Conservation (phyloP, 257 asterid species). For the Cruciata laevipes region DNA sequence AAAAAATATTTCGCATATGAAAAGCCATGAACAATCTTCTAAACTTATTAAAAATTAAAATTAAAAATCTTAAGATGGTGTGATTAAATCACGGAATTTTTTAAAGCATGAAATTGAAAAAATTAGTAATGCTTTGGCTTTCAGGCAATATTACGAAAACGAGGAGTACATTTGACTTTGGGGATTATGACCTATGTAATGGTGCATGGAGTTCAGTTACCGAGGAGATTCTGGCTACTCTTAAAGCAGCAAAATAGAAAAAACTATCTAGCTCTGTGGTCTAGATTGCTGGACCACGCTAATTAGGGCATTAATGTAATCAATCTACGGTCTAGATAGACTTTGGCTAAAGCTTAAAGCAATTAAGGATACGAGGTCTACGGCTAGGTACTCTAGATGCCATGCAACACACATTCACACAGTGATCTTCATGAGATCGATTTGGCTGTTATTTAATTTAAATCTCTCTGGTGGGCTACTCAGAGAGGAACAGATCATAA, state of each 20-base stretch:
- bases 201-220: background rate
- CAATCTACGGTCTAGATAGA: background rate
- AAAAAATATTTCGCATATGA: too few relatives aligned
- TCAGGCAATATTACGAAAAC: too few relatives aligned
- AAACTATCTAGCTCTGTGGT: background rate
- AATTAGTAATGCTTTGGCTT: too few relatives aligned
- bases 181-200: background rate
- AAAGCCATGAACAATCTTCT: too few relatives aligned
- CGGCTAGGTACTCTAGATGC: background rate
- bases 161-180: background rate
- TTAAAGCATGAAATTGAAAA: too few relatives aligned
- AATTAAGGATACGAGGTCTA: background rate
- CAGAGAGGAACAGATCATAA: slow-evolving; percentile 2
- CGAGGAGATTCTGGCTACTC: slow-evolving; percentile 5
- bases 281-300: slow-evolving; percentile 9
- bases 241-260: background rate
- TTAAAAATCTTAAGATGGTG: too few relatives aligned
- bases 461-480: slow-evolving; percentile 12
- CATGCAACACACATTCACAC: slow-evolving; percentile 6
- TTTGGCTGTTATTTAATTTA: slow-evolving; percentile 1
- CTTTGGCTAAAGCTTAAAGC: background rate
- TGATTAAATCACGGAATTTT: too few relatives aligned
- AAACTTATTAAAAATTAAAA: too few relatives aligned
- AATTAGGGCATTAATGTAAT: background rate
- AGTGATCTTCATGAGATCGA: slow-evolving; percentile 12